Base-by-base conservation (phyloP, 768 basidiomycete genomes). In the Pisolithus marmoratus region DNA sequence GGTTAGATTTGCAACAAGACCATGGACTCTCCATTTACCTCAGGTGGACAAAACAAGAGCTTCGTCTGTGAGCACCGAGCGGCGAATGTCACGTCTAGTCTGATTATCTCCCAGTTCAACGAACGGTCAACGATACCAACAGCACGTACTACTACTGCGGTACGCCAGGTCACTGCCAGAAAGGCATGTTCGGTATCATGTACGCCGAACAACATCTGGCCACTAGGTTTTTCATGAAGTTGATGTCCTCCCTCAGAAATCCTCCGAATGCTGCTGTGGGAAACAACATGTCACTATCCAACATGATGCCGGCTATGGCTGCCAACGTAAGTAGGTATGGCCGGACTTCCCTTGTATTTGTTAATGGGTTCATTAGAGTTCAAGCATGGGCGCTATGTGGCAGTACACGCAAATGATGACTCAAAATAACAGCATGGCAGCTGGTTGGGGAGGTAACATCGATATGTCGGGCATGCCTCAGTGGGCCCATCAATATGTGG, bases 181-280 rank as follows among this genome's bases (percentile, higher is more conserved):
- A 87, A 76, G 90, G 88, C 60, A 91, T 91, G 87, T 91, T 88
- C 64, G 87, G 86, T 70, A 78, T 86, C 70, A 82, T 87, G 78
- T 80, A 61, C 29, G 53, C 71, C 64, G 14, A 19, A 17, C 1
- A 20, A 37, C 11, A 9, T 11, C 11, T 11, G 8, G 14, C 74
- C 64, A 49, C 75, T 59, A 43, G 66, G 71, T 49, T 71, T 64
- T 27, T 72, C 76, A 65, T 72, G 81, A 24, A 78, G 74, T 17
- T 83, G 80, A 73, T 87, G 85, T 60, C 78, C 79, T 40, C 5
- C 23, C 20, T 19, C 34, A 34, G 26, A 38, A 22, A 27, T 64
- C 17, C 61, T 46, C 46, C 43, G 52, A 45, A 20, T 41, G 6
- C 43, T 11, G 24, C 8, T 42, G 7, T 34, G 29, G 24, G 37